Evolutionary conservation across 2,329 filamentous ascomycete species (phyloP).

Genomic region (Ampelomyces quisqualis): DNA sequence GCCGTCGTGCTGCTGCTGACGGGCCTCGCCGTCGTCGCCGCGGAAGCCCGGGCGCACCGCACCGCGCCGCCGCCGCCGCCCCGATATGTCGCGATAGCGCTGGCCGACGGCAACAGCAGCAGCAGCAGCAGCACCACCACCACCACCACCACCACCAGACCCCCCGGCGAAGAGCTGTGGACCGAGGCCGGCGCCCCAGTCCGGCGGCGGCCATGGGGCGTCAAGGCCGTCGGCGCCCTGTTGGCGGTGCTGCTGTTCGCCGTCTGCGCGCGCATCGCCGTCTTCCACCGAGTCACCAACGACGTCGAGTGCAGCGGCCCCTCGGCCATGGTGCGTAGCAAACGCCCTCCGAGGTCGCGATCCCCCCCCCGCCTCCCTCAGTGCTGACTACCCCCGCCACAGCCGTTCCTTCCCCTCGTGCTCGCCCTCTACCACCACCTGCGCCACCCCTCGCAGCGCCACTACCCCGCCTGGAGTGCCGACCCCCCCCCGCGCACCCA

Average conservation of each 20-base stretch:
- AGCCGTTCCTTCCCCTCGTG: constrained; percentile 38
- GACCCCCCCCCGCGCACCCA: constrained; percentile 22
- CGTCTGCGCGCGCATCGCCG: constrained; percentile 34
- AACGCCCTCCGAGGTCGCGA: no score
- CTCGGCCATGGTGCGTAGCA: constrained; percentile 25
- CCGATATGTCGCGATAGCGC: constrained; percentile 36
- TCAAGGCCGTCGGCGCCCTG: constrained; percentile 27
- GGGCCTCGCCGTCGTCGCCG: constrained; percentile 34
- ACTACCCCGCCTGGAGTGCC: constrained; percentile 33
- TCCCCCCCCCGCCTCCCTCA: no score
- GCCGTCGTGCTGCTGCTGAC: constrained; percentile 35
- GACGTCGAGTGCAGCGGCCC: constrained; percentile 37
- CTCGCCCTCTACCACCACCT: constrained; percentile 36
- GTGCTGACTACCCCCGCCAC: background rate
- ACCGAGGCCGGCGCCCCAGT: constrained; percentile 24
- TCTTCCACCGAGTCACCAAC: constrained; percentile 32
- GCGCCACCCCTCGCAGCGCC: constrained; percentile 27
- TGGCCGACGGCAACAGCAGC: constrained; percentile 28
- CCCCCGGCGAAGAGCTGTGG: constrained; percentile 28
- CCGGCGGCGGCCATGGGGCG: constrained; percentile 16
- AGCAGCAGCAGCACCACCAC: no score
- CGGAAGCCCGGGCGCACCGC: constrained; percentile 24
- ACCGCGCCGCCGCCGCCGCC: constrained; percentile 18
- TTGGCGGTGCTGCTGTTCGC: constrained; percentile 32
- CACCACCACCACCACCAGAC: no score